Base-by-base conservation (phyloP, 1,284 basidiomycete species). In the Ustilago crameri region DNA sequence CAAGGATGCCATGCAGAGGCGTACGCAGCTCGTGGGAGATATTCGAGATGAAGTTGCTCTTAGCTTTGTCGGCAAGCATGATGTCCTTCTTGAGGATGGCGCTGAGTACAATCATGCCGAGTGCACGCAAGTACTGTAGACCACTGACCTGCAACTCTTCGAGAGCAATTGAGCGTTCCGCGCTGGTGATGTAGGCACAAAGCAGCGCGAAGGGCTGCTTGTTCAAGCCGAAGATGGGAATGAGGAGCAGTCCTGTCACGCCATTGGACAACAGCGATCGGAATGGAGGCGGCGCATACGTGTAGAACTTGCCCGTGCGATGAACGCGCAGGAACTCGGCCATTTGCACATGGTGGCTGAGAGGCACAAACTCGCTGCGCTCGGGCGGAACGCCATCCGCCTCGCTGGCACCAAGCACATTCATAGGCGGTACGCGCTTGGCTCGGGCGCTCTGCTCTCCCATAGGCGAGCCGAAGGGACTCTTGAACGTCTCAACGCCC, bases 151-250 rank as follows among this genome's bases (percentile, higher is more conserved):
- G 67, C 22, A 81, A 50, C 54, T 82, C 79, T 92, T 85, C 96
- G 92, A 78, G 95, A 85, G 84, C 91, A 91, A 77, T 91, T 89
- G 79, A 91, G 91, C 10, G 88, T 87, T 72, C 91, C 88, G 74
- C 91, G 89, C 41, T 89, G 89, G 67, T 61, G 0, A 90, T 91
- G 84, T 95, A 96, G 4, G 93, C 93, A 76, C 93, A 95, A 35
- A 98, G 86, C 75, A 98, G 84, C 2, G 93, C 93, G 78, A 97
- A 97, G 0, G 94, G 93, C 57, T 83, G 89, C 84, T 93, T 92
- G 85, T 96, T 93, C 54, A 96, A 90, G 68, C 95, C 95, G 84
- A 93, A 95, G 48, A 97, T 91, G 1, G 94, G 95, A 18, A 95
- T 79, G 18, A 77, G 40, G 14, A 82, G 65, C 34, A 79, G 27